Evolutionary conservation across 768 basidiomycete species (phyloP).

Genomic region (Lyophyllum decastes): DNA sequence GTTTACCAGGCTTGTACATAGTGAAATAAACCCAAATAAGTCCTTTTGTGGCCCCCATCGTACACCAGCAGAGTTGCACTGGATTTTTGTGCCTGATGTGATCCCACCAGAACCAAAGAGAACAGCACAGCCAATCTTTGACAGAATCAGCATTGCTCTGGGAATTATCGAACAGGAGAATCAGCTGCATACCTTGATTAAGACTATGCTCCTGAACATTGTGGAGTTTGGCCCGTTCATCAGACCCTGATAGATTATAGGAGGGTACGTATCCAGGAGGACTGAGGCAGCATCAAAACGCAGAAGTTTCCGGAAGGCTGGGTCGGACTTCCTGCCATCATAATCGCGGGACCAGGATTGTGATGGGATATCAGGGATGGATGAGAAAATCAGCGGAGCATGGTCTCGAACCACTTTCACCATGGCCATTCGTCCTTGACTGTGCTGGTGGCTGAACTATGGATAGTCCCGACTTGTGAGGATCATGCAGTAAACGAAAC

Average conservation of each 20-base stretch:
- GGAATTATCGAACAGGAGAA: neutral
- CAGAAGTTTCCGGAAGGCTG: conserved; percentile 28
- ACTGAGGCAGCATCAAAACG: neutral
- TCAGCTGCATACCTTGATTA: neutral
- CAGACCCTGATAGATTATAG: neutral
- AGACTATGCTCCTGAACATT: neutral
- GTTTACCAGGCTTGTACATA: neutral
- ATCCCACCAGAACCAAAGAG: neutral
- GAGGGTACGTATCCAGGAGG: neutral
- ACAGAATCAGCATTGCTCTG: neutral
- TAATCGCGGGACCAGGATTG: neutral
- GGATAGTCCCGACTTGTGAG: neutral
- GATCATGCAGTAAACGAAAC: neutral
- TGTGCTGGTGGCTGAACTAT: neutral
- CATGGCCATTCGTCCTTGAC: neutral
- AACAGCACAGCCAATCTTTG: neutral
- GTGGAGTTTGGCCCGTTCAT: neutral
- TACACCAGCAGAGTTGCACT: neutral
- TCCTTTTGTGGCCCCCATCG: neutral
- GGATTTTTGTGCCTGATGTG: neutral
- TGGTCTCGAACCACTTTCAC: neutral
- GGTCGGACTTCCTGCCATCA: neutral
- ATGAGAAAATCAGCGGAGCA: neutral
- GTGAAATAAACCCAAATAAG: neutral
- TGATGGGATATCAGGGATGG: neutral